Percentiles rank a stretch among this genome's conserved stretches.
Evolutionary conservation across 2,329 filamentous ascomycete species (phyloP).

Genomic region (Dryadomyces quercus-mongolicae): DNA sequence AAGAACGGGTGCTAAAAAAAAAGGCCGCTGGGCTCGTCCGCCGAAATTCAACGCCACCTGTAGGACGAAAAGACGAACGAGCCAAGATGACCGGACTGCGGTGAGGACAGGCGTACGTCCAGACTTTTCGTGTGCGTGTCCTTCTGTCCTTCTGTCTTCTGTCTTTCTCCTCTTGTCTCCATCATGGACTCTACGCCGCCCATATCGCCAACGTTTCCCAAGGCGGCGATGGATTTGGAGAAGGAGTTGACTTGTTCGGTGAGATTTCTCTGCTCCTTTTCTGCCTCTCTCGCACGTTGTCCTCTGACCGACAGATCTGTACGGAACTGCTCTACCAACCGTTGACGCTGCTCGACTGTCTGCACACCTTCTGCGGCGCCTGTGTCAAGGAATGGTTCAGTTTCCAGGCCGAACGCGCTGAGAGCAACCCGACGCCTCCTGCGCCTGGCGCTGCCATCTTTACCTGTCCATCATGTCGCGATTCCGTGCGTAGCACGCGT

Average conservation of each 20-base stretch:
- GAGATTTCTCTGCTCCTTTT: conserved; percentile 27
- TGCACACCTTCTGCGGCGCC: conserved; percentile 91
- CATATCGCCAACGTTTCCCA: conserved; percentile 21
- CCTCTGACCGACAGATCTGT: conserved; percentile 58
- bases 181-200: conserved; percentile 26
- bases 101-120: background rate
- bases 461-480: conserved; percentile 89
- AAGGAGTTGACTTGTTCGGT: conserved; percentile 93
- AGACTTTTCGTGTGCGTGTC: background rate
- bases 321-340: conserved; percentile 89
- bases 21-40: background rate
- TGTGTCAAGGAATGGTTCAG: conserved; percentile 95
- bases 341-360: conserved; percentile 80
- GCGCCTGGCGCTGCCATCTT: conserved; percentile 42
- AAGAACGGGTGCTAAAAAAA: background rate
- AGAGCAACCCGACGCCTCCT: conserved; percentile 36
- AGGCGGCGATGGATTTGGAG: conserved; percentile 59
- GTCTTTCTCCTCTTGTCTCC: no score
- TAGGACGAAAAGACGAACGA: background rate
- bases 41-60: background rate
- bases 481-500: conserved; percentile 70
- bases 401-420: conserved; percentile 56
- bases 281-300: conserved; percentile 1
- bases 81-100: background rate
- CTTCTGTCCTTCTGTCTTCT: no score